Conservation (phyloP, 306 rosid species). For the Malus fusca region DNA sequence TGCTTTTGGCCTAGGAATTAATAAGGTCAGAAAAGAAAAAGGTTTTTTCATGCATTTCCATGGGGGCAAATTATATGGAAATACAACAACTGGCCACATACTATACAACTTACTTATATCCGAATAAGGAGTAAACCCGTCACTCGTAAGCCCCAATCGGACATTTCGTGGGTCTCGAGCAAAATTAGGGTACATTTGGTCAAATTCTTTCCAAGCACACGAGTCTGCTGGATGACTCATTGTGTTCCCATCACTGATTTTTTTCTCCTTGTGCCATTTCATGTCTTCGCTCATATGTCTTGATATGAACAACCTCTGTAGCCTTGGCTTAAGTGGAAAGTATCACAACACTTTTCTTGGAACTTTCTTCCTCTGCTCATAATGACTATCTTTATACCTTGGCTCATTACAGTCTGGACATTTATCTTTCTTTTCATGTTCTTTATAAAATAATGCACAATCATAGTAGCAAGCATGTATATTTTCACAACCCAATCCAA, state of each 20-base stretch:
- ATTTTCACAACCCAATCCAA: not conserved
- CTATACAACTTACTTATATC: too few relatives aligned
- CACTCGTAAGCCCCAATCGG: too few relatives aligned
- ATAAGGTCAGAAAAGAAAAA: too few relatives aligned
- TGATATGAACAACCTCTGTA: not conserved
- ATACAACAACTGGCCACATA: too few relatives aligned
- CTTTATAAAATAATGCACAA: not conserved
- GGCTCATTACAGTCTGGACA: not conserved
- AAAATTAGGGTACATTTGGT: too few relatives aligned
- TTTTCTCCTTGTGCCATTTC: constrained; percentile 2
- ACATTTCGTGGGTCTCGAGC: too few relatives aligned
- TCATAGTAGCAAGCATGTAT: not conserved
- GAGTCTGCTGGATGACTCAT: not conserved
- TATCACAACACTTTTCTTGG: not conserved
- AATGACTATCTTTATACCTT: not conserved
- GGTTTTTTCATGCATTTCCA: too few relatives aligned
- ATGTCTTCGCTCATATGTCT: not conserved
- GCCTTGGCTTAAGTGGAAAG: not conserved
- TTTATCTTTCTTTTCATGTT: not conserved
- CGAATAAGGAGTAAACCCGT: too few relatives aligned
- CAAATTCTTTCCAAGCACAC: not conserved
- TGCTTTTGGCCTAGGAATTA: too few relatives aligned
- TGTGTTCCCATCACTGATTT: not conserved
- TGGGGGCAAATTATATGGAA: too few relatives aligned
- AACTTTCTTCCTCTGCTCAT: not conserved